Base-by-base conservation (phyloP, 208 protist species). In the Trypanosoma melophagium region DNA sequence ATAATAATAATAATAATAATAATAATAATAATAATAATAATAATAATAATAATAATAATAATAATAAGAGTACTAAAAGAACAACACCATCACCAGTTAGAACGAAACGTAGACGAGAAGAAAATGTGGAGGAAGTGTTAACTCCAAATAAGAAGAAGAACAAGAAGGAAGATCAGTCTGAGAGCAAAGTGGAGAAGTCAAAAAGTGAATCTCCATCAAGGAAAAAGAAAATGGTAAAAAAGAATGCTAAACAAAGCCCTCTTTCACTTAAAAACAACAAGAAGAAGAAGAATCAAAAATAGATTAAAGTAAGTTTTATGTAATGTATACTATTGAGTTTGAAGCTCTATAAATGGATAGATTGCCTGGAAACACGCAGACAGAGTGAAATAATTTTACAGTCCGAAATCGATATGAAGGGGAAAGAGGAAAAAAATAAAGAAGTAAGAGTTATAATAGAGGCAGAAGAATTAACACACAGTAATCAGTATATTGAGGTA, bases 71-170 rank as follows among this genome's bases (percentile, higher is more conserved):
- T 14, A 56, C 22, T 14, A 56, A 5, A 35, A 56, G 8, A 61
- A 61, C 12, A 40, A 49, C 7, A 22, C 12, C 35, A 49, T 16
- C 40, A 35, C 5, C 51, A 50, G 10, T 35, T 7, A 21, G 24
- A 58, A 5, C 52, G 9, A 65, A 44, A 57, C 12, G 7, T 58
- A 47, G 49, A 66, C 2, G 13, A 35, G 42, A 47, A 47, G 16
- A 47, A 47, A n/a, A 47, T 1, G 28, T 7, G 28, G 42, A 47
- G 42, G 1, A 17, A 47, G 42, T n/a, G 28, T 35, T 35, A 5
- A 35, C 28, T 35, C 28, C 16, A 47, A n/a, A 8, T 14, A 47
- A 47, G 42, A 47, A 47, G 42, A 47, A 44, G 40, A 44, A 44
- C 7, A 44, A 44, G 12, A 14, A 14, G 12, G 40, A 47, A 47